A percentile compares a stretch with the other conserved stretches of the same genome.
Conservation (phyloP, 2,329 filamentous ascomycete genomes). For the Cercospora beticola region DNA sequence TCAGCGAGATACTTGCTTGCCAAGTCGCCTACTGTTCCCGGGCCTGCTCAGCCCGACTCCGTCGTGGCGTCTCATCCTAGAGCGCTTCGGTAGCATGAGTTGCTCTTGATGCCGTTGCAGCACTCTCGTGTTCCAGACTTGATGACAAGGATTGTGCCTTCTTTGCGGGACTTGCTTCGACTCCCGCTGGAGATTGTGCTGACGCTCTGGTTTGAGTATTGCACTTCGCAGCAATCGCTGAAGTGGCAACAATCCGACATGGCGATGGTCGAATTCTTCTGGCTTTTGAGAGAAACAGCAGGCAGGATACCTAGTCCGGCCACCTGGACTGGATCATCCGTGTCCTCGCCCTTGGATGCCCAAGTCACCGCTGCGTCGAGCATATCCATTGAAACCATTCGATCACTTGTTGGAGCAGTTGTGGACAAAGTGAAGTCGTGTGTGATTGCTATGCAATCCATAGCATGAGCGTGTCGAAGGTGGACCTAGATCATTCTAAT, state of each 20-base stretch:
- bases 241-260: slow-evolving; percentile 19
- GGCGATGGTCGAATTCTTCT: slow-evolving; percentile 15
- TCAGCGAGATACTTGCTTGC: background rate
- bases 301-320: slow-evolving; percentile 18
- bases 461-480: background rate
- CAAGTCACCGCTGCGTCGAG: slow-evolving; percentile 14
- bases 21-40: background rate
- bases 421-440: background rate
- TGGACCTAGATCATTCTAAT: background rate
- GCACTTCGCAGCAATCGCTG: slow-evolving; percentile 12
- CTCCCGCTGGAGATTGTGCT: background rate
- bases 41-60: background rate
- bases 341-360: slow-evolving; percentile 9
- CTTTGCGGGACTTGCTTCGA: slow-evolving; percentile 17
- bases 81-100: slow-evolving; percentile 7
- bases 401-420: background rate
- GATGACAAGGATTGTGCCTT: slow-evolving; percentile 8
- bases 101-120: slow-evolving; percentile 6
- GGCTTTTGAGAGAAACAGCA: slow-evolving; percentile 10
- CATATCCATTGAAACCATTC: slow-evolving; percentile 11
- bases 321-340: slow-evolving; percentile 17
- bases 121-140: slow-evolving; percentile 2
- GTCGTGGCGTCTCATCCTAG: slow-evolving; percentile 8
- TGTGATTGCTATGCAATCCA: background rate
- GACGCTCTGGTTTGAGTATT: background rate